Evolutionary conservation across 2,329 filamentous ascomycete genomes (phyloP).

Genomic region (Tolypocladium paradoxum): DNA sequence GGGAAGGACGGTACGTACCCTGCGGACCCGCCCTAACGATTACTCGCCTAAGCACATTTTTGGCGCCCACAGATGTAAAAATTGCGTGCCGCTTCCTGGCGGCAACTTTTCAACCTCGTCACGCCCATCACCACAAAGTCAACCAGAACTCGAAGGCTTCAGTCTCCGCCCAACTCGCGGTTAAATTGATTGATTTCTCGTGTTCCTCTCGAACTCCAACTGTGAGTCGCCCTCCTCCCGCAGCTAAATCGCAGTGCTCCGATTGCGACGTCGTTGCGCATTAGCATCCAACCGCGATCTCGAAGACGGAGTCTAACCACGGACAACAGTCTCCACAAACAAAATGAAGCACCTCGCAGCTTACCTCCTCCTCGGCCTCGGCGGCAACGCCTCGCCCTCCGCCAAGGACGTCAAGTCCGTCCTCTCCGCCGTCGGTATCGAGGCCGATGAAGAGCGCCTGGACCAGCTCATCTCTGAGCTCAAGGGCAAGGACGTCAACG

Average conservation of each 20-base stretch:
- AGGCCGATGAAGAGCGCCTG: slow-evolving; percentile 82
- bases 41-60: slow-evolving; percentile 16
- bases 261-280: background rate
- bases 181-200: slow-evolving; percentile 99
- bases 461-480: slow-evolving; percentile 82
- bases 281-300: background rate
- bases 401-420: slow-evolving; percentile 79
- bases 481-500: slow-evolving; percentile 82
- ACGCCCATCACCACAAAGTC: slow-evolving; percentile 15
- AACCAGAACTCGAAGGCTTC: slow-evolving; percentile 82
- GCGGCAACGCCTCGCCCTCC: slow-evolving; percentile 82
- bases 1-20: background rate
- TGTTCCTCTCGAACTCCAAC: slow-evolving; percentile 45
- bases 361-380: slow-evolving; percentile 93
- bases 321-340: slow-evolving; percentile 26
- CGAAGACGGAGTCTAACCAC: slow-evolving; percentile 12
- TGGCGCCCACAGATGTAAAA: slow-evolving; percentile 24
- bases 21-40: slow-evolving; percentile 11
- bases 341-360: slow-evolving; percentile 99
- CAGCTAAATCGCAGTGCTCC: background rate
- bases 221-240: slow-evolving; percentile 22
- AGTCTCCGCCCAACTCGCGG: slow-evolving; percentile 97
- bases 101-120: slow-evolving; percentile 19
- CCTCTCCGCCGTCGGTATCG: slow-evolving; percentile 87
- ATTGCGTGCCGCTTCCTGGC: slow-evolving; percentile 13